phyloP scores from a whole-genome alignment of 2,329 filamentous ascomycete species.

The Lasiodiplodia theobromae region DNA sequence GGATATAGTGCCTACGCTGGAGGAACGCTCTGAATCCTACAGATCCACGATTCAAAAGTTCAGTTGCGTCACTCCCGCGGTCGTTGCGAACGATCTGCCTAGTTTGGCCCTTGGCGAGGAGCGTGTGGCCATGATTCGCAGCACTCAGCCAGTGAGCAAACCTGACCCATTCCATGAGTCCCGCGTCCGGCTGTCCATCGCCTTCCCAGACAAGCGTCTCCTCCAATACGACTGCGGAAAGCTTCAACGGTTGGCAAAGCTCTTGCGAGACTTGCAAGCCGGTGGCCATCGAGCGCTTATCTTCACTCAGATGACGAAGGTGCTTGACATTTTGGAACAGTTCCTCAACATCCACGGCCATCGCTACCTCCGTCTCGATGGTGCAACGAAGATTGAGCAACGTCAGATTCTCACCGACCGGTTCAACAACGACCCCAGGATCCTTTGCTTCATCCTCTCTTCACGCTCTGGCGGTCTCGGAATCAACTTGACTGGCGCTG shows the following conservation, averaged over 20 bases:
- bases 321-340: slow-evolving; percentile 94
- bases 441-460: slow-evolving; percentile 93
- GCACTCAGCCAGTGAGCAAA: slow-evolving; percentile 49
- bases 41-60: slow-evolving; percentile 84
- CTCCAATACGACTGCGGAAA: slow-evolving; percentile 98
- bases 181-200: slow-evolving; percentile 90
- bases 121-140: slow-evolving; percentile 62
- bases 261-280: slow-evolving; percentile 85
- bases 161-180: slow-evolving; percentile 92
- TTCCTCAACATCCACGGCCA: slow-evolving; percentile 98
- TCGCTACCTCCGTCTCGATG: slow-evolving; percentile 94
- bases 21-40: slow-evolving; percentile 74
- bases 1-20: slow-evolving; percentile 75
- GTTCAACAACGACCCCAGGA: slow-evolving; percentile 93
- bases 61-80: slow-evolving; percentile 88
- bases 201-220: slow-evolving; percentile 95
- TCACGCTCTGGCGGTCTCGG: slow-evolving; percentile 93
- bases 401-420: slow-evolving; percentile 94
- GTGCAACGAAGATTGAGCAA: slow-evolving; percentile 95
- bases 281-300: slow-evolving; percentile 94
- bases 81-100: slow-evolving; percentile 79
- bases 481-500: slow-evolving; percentile 95
- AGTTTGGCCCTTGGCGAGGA: slow-evolving; percentile 68
- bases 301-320: slow-evolving; percentile 99
- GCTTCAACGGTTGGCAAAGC: slow-evolving; percentile 84